Evolutionary conservation across 2,329 filamentous ascomycete genomes (phyloP).

Genomic region (Xylaria sp.): DNA sequence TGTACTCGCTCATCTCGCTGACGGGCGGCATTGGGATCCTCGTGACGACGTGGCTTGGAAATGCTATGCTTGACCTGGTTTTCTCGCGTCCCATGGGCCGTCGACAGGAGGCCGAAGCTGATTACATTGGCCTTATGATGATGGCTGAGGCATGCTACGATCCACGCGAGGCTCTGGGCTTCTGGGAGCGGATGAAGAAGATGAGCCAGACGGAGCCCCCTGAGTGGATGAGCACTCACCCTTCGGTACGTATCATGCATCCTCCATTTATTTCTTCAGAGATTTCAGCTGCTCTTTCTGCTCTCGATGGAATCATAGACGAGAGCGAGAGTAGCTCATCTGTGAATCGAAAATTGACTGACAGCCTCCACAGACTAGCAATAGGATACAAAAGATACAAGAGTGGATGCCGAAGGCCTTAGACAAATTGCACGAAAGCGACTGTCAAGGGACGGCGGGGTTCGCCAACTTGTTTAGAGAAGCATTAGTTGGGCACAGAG

Average conservation of each 20-base stretch:
- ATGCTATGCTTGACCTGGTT: constrained; percentile 69
- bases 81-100: constrained; percentile 75
- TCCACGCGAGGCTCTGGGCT: constrained; percentile 71
- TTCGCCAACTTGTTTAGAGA: constrained; percentile 65
- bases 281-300: background rate
- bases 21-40: constrained; percentile 59
- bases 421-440: constrained; percentile 64
- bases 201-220: constrained; percentile 63
- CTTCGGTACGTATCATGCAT: constrained; percentile 63
- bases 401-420: constrained; percentile 70
- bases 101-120: constrained; percentile 79
- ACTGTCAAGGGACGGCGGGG: constrained; percentile 62
- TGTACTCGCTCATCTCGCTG: constrained; percentile 62
- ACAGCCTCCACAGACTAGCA: constrained; percentile 60
- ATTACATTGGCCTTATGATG: constrained; percentile 84
- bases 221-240: constrained; percentile 81
- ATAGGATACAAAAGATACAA: constrained; percentile 72
- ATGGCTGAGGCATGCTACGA: constrained; percentile 85
- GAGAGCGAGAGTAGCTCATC: background rate
- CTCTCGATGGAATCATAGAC: constrained; percentile 33
- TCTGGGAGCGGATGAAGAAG: constrained; percentile 75
- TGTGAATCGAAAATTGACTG: constrained; percentile 26
- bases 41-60: constrained; percentile 54
- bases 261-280: background rate
- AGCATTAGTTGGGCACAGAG: constrained; percentile 55